Conservation (phyloP, 2,329 filamentous ascomycete species). For the Emericellopsis atlantica region DNA sequence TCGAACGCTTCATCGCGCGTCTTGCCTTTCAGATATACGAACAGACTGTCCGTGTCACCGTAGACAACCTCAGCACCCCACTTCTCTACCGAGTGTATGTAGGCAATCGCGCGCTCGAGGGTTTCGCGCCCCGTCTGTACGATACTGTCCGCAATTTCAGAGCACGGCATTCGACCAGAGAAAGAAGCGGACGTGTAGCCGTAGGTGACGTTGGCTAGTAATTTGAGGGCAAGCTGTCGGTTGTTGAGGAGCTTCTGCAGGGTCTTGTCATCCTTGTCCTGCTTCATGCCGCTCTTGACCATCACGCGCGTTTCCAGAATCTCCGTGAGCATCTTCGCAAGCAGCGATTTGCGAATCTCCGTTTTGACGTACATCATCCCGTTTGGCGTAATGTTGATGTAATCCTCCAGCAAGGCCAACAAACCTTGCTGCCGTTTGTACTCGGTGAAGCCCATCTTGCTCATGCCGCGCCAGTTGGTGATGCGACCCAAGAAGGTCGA, state of each 20-base stretch:
- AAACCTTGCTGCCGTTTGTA: slow-evolving; percentile 68
- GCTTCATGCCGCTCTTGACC: slow-evolving; percentile 96
- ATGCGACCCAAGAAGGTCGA: slow-evolving; percentile 89
- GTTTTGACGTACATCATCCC: slow-evolving; percentile 91
- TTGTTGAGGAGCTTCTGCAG: slow-evolving; percentile 86
- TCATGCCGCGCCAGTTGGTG: slow-evolving; percentile 74
- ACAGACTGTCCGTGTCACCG: slow-evolving; percentile 92
- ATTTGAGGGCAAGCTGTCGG: slow-evolving; percentile 81
- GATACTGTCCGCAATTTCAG: slow-evolving; percentile 95
- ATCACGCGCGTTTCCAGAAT: slow-evolving; percentile 93
- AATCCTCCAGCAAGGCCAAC: slow-evolving; percentile 64
- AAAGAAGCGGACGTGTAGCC: slow-evolving; percentile 96
- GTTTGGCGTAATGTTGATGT: slow-evolving; percentile 89
- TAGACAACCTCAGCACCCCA: slow-evolving; percentile 98
- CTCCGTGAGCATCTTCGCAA: slow-evolving; percentile 94
- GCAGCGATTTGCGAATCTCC: slow-evolving; percentile 73
- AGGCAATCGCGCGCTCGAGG: slow-evolving; percentile 80
- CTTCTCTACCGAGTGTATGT: slow-evolving; percentile 74
- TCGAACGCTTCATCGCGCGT: slow-evolving; percentile 82
- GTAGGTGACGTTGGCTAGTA: slow-evolving; percentile 98
- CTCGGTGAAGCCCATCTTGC: slow-evolving; percentile 90
- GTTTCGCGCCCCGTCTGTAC: slow-evolving; percentile 94
- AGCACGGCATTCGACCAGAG: slow-evolving; percentile 94
- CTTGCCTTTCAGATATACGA: slow-evolving; percentile 78
- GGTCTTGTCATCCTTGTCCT: slow-evolving; percentile 75